These are phyloP conservation scores for Aquilaria yunnanensis DNA, from an alignment of 345 rosid genomes.

Conservation along the genomic window DNA sequence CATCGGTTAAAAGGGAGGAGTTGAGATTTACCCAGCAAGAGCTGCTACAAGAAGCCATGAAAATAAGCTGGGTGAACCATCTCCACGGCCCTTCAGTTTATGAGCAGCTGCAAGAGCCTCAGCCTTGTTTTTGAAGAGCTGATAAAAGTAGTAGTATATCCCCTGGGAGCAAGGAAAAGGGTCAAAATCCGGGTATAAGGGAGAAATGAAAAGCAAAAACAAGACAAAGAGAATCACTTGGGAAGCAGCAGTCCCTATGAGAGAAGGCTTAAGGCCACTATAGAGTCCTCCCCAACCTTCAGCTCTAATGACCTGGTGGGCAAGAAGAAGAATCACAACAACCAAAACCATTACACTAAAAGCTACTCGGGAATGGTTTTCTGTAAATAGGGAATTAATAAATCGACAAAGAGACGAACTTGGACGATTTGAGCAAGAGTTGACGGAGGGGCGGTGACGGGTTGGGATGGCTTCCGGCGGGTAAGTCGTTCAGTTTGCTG, in stretches of 20 bases:
- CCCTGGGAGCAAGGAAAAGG: constrained; percentile 34
- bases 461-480: constrained; percentile 12
- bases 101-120: constrained; percentile 47
- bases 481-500: constrained; percentile 63
- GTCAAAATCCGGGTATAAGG: neutral
- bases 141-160: constrained; percentile 65
- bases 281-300: constrained; percentile 73
- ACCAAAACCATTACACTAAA: too few relatives aligned
- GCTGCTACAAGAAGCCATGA: constrained; percentile 75
- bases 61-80: constrained; percentile 50
- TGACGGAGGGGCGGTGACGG: constrained; percentile 10
- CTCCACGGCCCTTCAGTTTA: constrained; percentile 41
- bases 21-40: constrained; percentile 43
- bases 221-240: constrained; percentile 19
- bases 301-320: constrained; percentile 28
- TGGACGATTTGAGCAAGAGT: constrained; percentile 46
- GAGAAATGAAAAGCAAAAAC: too few relatives aligned
- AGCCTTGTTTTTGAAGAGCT: constrained; percentile 57
- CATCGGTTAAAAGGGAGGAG: neutral
- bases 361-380: neutral
- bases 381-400: neutral
- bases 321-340: too few relatives aligned
- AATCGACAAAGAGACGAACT: constrained; percentile 9
- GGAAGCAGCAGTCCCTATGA: constrained; percentile 68
- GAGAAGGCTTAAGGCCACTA: constrained; percentile 69